Base-by-base conservation (phyloP, 2,329 filamentous ascomycete genomes). In the Fusarium mexicanum region DNA sequence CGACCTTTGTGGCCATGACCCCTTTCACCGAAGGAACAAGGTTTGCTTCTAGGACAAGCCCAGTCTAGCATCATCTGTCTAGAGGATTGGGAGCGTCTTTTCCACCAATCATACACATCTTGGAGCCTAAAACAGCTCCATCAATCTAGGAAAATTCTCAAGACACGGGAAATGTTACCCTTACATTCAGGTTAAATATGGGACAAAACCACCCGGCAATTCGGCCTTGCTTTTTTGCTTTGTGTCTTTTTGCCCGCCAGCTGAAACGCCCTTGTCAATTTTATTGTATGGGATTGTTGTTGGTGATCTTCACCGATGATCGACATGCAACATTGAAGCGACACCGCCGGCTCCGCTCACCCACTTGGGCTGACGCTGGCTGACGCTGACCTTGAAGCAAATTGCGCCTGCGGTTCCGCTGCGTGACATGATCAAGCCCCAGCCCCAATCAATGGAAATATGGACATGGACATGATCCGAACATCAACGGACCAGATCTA, bases 381-480 rank as follows among this genome's bases (percentile, higher is more conserved):
- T 35, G 31, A 22, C 38, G 6, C 16, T 48, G 44, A 18, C 58
- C 5, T 20, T 43, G 44, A 26, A 20, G 35, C 24, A 70, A 66
- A 65, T 70, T 70, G 43, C 61, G 41, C 20, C 22, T 70, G 67
- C 67, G 67, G 67, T 71, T 70, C 67, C 67, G 67, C 67, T 65
- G 40, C n/a, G 33, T 40, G 46, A 51, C 57, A 60, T 51, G 57
- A 51, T 51, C 26, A 29, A 41, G 35, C 51, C 51, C 35, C 33
- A 20, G 18, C 26, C 44, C 33, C 33, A 35, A 35, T 9, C 46
- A 7, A 22, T 17, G 51, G 35, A 38, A n/a, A 31, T 29, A 55
- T n/a, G 51, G 51, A 2, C 35, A 55, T 55, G 17, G 31, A 22
- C 31, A 31, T 40, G 53, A 64, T 29, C 57, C 66, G 51, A 67